Evolutionary conservation across 257 asterid genomes (phyloP).

Genomic region (Penstemon barbatus): DNA sequence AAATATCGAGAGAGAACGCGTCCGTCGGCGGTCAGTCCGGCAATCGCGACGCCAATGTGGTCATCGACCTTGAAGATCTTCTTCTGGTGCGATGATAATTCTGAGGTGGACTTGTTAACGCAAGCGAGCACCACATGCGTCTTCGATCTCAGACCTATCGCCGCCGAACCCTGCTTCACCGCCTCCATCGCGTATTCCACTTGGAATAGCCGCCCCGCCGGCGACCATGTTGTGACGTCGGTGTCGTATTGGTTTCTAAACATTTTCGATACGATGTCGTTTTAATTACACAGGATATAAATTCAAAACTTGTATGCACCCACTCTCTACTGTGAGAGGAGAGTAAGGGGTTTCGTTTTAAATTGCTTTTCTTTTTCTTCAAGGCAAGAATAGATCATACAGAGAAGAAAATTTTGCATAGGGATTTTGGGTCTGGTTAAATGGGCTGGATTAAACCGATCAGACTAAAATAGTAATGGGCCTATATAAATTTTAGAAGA

Average conservation of each 20-base stretch:
- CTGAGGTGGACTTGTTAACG: conserved; percentile 87
- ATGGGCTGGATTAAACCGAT: not conserved
- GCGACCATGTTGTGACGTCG: conserved; percentile 99
- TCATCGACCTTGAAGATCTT: conserved; percentile 99
- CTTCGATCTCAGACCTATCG: conserved; percentile 94
- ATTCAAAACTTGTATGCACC: conserved; percentile 22
- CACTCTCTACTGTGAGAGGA: conserved; percentile 22
- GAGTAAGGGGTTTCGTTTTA: conserved; percentile 23
- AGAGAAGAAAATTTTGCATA: not conserved
- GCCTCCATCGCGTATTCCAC: conserved; percentile 99
- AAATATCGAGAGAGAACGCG: conserved; percentile 93
- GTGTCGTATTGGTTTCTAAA: conserved; percentile 96
- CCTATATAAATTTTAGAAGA: too few relatives aligned
- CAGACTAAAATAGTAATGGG: too few relatives aligned
- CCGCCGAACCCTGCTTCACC: conserved; percentile 98
- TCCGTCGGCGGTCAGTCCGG: conserved; percentile 98
- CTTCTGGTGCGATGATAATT: conserved; percentile 97
- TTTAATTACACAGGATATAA: conserved; percentile 4
- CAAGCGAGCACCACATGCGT: conserved; percentile 84
- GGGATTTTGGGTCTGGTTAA: not conserved
- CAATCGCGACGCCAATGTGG: conserved; percentile 97
- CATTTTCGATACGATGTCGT: conserved; percentile 45
- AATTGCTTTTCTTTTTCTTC: conserved; percentile 52
- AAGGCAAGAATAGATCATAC: conserved; percentile 39
- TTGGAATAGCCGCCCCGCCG: conserved; percentile 91